Base-by-base conservation (phyloP, 2,329 filamentous ascomycete genomes). In the Diaporthe citri region DNA sequence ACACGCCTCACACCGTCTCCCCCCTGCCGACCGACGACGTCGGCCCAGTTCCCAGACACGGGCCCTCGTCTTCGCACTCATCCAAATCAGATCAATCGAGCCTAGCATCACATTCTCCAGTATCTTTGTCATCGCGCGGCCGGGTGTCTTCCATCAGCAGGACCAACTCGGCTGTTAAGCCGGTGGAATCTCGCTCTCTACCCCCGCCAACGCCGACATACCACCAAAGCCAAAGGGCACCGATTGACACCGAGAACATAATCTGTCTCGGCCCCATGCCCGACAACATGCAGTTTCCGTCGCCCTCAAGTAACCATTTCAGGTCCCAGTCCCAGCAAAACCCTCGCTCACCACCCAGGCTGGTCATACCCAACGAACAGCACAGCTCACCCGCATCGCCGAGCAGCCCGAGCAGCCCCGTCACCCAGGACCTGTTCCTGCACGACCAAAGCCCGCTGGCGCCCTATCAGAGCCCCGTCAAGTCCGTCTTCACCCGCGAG, bases 211-310 rank as follows among this genome's bases (percentile, higher is more conserved):
- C 81, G 5, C 81, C 84, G 1, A 80, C 81, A 13, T 82, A 76
- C 31, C 66, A 59, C 36, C 75, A 76, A 34, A 74, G 85, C 56
- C 88, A 90, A 72, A 84, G 86, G 48, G 85, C 86, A 0, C 86
- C 87, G 1, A 90, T 92, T 73, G 87, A 90, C 76, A 83, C 88
- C 1, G 85, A 85, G 4, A 86, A 87, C 25, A 85, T 91, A 3
- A 82, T 91, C 0, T 91, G 88, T 74, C 82, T 91, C 0, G 90
- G 90, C 0, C 86, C 87, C 8, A 78, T 92, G 6, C 90, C 90
- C 0, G 85, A 86, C 55, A 87, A 88, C 71, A 78, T 90, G 4
- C 82, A 82, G 57, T 77, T 87, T 17, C 85, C 85, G 28, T 62
- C 72, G 25, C 85, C 85, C 55, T 71, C 73, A 39, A 70, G 60